A percentile compares a stretch with the other conserved stretches of the same genome.
These are phyloP conservation scores for Colletotrichum costaricense DNA, from an alignment of 2,329 filamentous ascomycete species.

Conservation along the genomic window DNA sequence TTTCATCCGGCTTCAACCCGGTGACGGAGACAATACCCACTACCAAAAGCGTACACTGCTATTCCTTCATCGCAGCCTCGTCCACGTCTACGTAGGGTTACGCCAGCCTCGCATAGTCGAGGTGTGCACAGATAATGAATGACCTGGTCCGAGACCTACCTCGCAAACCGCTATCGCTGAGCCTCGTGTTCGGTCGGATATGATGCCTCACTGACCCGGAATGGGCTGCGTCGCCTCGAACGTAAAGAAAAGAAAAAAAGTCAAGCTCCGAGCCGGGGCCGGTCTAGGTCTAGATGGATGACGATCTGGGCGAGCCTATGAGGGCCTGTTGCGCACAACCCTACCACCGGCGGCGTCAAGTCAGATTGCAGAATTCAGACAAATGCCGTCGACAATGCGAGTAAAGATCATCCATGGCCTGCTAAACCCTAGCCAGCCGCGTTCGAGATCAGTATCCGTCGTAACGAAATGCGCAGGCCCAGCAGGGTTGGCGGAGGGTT, in stretches of 20 bases:
- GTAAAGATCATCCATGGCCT: constrained; percentile 5
- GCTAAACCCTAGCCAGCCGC: not conserved
- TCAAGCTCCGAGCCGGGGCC: constrained; percentile 10
- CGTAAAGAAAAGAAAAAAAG: no score
- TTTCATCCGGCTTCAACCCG: not conserved
- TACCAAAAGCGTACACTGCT: not conserved
- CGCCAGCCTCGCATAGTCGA: not conserved
- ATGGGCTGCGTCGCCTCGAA: not conserved
- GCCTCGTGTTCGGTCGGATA: constrained; percentile 14
- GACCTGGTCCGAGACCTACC: not conserved
- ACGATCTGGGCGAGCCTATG: not conserved
- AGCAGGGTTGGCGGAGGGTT: constrained; percentile 14
- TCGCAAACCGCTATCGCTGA: not conserved
- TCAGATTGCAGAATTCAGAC: constrained; percentile 4
- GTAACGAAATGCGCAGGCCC: not conserved
- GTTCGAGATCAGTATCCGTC: constrained; percentile 6
- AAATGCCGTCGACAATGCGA: not conserved
- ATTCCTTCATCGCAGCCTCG: constrained; percentile 8
- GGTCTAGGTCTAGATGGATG: constrained; percentile 7
- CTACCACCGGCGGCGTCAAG: not conserved
- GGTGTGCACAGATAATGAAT: no score
- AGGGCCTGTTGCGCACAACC: not conserved
- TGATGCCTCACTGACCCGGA: not conserved
- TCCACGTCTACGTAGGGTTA: not conserved
- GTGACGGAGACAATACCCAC: constrained; percentile 28